These are phyloP conservation scores for Magnolia officinalis DNA, from an alignment of 164 flowering plant genomes.

Conservation along the genomic window DNA sequence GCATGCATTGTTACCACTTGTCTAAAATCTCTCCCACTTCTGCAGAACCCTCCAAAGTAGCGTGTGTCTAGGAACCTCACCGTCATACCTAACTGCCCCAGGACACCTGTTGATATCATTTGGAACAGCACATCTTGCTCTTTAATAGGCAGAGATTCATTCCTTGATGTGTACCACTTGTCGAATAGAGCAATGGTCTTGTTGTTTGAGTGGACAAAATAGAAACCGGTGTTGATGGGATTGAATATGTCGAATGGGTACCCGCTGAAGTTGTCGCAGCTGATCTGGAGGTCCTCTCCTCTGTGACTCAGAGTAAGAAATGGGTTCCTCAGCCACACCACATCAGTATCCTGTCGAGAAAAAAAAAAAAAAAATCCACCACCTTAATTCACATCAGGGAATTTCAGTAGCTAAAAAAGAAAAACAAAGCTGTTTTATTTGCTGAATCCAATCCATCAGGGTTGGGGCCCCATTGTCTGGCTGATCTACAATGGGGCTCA, in stretches of 20 bases:
- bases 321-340: constrained; percentile 71
- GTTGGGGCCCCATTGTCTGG: no score
- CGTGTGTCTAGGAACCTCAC: constrained; percentile 40
- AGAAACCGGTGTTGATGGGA: constrained; percentile 60
- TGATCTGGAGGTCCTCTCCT: constrained; percentile 52
- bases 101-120: constrained; percentile 25
- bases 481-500: no score
- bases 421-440: neutral
- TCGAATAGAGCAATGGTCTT: constrained; percentile 46
- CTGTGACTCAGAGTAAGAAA: constrained; percentile 27
- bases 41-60: constrained; percentile 64
- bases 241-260: constrained; percentile 24
- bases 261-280: constrained; percentile 46
- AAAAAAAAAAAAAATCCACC: neutral
- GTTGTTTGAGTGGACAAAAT: constrained; percentile 53
- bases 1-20: constrained; percentile 59
- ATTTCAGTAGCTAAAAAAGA: neutral
- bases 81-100: constrained; percentile 23
- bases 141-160: constrained; percentile 47
- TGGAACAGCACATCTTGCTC: constrained; percentile 64
- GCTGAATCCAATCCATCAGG: neutral
- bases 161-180: constrained; percentile 45
- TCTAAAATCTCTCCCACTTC: constrained; percentile 34
- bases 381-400: neutral
- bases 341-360: constrained; percentile 62